A percentile compares a stretch with the other conserved stretches of the same genome.
phyloP scores from a whole-genome alignment of 75 land plant genomes.

The Pinus taeda region DNA sequence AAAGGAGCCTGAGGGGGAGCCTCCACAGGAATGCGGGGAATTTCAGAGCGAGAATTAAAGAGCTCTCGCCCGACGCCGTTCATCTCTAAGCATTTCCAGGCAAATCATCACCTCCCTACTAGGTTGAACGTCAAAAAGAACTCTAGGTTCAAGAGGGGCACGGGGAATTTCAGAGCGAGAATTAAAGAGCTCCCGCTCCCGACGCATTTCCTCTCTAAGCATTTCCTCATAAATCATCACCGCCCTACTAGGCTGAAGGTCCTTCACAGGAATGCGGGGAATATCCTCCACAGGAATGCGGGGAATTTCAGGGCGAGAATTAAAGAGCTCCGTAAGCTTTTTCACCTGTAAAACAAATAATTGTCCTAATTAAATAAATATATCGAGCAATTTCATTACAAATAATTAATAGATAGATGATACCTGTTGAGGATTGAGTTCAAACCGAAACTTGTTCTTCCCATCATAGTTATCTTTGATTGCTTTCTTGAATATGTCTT shows the following conservation, averaged over 20 bases:
- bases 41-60: too few relatives aligned
- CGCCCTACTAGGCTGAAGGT: too few relatives aligned
- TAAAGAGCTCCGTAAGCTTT: constrained; percentile 24
- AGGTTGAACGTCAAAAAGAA: too few relatives aligned
- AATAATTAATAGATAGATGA: neutral
- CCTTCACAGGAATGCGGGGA: too few relatives aligned
- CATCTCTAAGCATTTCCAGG: neutral
- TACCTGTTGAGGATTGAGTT: constrained; percentile 52
- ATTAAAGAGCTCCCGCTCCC: too few relatives aligned
- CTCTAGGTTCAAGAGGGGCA: neutral
- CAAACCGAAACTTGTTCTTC: constrained; percentile 45
- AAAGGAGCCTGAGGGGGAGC: too few relatives aligned
- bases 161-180: too few relatives aligned
- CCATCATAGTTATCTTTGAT: constrained; percentile 55
- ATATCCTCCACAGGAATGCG: neutral
- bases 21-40: too few relatives aligned
- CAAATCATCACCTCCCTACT: too few relatives aligned
- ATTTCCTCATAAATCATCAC: too few relatives aligned
- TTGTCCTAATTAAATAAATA: neutral
- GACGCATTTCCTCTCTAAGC: neutral
- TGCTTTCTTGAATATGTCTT: constrained; percentile 56
- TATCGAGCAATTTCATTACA: neutral
- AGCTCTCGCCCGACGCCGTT: neutral
- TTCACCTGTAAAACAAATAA: constrained; percentile 24
- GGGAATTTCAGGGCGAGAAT: neutral